Evolutionary conservation across 1,284 basidiomycete genomes (phyloP).

Genomic region (Ceratobasidium sp.): DNA sequence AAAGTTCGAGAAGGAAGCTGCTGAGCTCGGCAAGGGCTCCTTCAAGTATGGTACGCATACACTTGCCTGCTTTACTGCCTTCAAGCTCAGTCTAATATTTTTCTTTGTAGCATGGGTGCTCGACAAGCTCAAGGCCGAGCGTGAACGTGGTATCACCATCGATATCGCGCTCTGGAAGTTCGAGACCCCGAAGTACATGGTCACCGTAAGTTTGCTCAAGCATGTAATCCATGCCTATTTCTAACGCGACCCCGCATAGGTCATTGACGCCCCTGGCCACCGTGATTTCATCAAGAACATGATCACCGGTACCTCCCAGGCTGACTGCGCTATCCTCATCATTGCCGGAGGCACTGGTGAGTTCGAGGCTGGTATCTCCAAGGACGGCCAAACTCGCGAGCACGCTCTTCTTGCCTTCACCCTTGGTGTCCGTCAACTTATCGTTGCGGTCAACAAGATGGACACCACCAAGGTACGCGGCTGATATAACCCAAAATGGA

Average conservation of each 20-base stretch:
- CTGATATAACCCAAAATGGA: constrained; percentile 45
- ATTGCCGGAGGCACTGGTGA: constrained; percentile 99
- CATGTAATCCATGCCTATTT: constrained; percentile 32
- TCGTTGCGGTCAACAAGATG: constrained; percentile 99
- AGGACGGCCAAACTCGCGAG: constrained; percentile 99
- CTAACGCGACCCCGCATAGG: constrained; percentile 57
- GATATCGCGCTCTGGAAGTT: constrained; percentile 99
- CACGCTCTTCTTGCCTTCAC: constrained; percentile 99
- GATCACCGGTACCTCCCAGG: constrained; percentile 99
- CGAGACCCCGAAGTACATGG: constrained; percentile 92
- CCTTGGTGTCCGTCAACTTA: constrained; percentile 99
- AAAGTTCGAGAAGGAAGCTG: constrained; percentile 99
- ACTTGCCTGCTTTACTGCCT: constrained; percentile 42
- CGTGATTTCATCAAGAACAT: constrained; percentile 99
- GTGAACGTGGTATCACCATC: constrained; percentile 99
- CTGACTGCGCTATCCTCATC: constrained; percentile 99
- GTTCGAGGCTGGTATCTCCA: constrained; percentile 99
- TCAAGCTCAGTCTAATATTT: constrained; percentile 33
- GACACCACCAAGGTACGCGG: constrained; percentile 86
- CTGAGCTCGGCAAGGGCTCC: constrained; percentile 99
- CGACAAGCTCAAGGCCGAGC: constrained; percentile 99
- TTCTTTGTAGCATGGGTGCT: constrained; percentile 89
- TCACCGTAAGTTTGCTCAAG: constrained; percentile 68
- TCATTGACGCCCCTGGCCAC: constrained; percentile 99
- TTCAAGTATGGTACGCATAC: constrained; percentile 87